phyloP scores from a whole-genome alignment of 257 asterid genomes.

The Salvia splendens region DNA sequence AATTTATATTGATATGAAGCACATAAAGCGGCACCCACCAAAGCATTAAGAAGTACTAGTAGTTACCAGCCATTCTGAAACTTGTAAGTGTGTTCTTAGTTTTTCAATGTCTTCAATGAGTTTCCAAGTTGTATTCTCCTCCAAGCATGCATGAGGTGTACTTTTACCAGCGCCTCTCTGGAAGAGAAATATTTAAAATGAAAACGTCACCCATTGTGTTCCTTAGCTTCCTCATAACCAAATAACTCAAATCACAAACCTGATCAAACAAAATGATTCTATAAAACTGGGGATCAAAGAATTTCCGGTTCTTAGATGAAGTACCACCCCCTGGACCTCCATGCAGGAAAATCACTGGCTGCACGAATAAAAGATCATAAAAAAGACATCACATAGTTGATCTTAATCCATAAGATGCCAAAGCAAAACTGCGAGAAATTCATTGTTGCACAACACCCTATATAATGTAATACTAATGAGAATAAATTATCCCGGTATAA shows the following conservation, averaged over 20 bases:
- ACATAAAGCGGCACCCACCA: constrained; percentile 19
- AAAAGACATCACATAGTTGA: constrained; percentile 18
- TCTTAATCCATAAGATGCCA: constrained; percentile 6
- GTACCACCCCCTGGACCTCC: constrained; percentile 99
- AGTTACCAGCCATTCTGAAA: constrained; percentile 93
- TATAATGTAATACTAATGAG: too few species aligned
- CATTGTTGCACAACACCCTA: background rate
- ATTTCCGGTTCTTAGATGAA: constrained; percentile 82
- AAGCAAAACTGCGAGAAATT: background rate
- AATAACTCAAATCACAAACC: constrained; percentile 47
- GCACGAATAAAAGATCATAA: constrained; percentile 37
- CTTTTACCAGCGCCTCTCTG: constrained; percentile 96
- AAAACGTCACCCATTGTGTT: constrained; percentile 14
- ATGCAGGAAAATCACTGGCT: constrained; percentile 92
- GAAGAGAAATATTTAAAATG: constrained; percentile 28
- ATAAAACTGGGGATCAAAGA: constrained; percentile 83
- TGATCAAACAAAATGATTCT: constrained; percentile 88
- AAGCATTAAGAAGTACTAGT: constrained; percentile 19
- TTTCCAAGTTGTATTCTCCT: constrained; percentile 90
- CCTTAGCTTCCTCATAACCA: constrained; percentile 29
- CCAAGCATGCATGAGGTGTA: constrained; percentile 91
- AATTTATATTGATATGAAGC: constrained; percentile 35
- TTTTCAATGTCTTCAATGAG: constrained; percentile 87
- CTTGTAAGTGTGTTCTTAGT: constrained; percentile 70
- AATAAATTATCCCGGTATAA: too few species aligned